Conservation (phyloP, 805 yeast species). For the Tetrapisispora phaffii region DNA sequence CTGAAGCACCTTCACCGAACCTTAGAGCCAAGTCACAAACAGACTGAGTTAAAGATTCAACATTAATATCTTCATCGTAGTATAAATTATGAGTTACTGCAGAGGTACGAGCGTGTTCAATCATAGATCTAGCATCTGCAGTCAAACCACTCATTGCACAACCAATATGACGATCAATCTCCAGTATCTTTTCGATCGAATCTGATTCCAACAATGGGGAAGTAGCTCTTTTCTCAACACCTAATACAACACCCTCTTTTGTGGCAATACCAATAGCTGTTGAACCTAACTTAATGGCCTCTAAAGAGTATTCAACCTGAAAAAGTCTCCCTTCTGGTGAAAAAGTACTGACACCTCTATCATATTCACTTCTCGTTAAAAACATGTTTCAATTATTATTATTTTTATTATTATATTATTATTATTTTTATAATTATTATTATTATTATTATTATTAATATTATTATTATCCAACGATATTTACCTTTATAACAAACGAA, state of each 20-base stretch:
- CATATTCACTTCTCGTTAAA: slow-evolving; percentile 98
- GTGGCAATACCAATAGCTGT: slow-evolving; percentile 97
- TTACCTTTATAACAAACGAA: too few relatives aligned
- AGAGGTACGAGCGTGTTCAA: slow-evolving; percentile 92
- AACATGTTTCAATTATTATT: slow-evolving; percentile 46
- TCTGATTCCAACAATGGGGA: slow-evolving; percentile 84
- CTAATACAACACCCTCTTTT: slow-evolving; percentile 88
- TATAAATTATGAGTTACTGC: slow-evolving; percentile 80
- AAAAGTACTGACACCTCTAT: slow-evolving; percentile 96
- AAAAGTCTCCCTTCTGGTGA: slow-evolving; percentile 98
- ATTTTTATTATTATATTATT: not conserved
- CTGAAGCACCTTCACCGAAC: slow-evolving; percentile 95
- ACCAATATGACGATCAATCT: slow-evolving; percentile 87
- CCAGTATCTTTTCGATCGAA: slow-evolving; percentile 92
- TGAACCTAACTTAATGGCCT: slow-evolving; percentile 83
- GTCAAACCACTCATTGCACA: slow-evolving; percentile 98
- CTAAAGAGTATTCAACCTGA: slow-evolving; percentile 95
- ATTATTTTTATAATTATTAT: not conserved
- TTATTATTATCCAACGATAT: too few relatives aligned
- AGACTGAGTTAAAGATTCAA: slow-evolving; percentile 89
- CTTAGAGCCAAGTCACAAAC: slow-evolving; percentile 95
- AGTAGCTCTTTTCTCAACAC: slow-evolving; percentile 95
- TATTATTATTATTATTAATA: not conserved
- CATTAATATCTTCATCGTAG: slow-evolving; percentile 85
- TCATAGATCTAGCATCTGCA: slow-evolving; percentile 97